phyloP scores from a whole-genome alignment of 2,329 filamentous ascomycete genomes.

The Sporothrix variecibatus region DNA sequence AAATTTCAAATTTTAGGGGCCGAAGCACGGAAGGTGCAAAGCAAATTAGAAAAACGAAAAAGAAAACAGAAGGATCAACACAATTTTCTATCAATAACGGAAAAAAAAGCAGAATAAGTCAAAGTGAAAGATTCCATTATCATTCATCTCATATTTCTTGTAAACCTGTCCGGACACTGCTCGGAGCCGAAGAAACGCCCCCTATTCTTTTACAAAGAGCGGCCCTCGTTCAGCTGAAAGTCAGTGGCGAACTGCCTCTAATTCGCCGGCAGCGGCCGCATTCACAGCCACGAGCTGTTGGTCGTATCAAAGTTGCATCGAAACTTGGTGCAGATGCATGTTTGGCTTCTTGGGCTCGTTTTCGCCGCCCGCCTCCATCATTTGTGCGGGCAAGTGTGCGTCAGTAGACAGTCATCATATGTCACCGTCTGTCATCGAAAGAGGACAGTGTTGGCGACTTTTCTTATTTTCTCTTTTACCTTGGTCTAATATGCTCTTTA shows the following conservation, averaged over 20 bases:
- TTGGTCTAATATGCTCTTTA: too few relatives aligned
- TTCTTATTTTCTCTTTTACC: background rate
- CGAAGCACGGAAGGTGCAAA: background rate
- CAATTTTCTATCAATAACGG: background rate
- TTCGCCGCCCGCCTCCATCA: background rate
- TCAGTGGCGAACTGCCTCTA: slow-evolving; percentile 5
- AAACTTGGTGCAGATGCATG: background rate
- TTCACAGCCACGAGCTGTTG: background rate
- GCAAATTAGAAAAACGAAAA: too few relatives aligned
- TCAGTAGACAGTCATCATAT: background rate
- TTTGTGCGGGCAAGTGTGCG: background rate
- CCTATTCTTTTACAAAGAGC: background rate
- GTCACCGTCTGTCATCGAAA: background rate
- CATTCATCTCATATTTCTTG: background rate
- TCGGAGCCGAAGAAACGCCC: background rate
- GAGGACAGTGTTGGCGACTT: background rate
- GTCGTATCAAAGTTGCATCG: background rate
- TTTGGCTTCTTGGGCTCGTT: background rate
- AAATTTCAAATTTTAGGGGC: background rate
- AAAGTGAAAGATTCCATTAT: too few relatives aligned
- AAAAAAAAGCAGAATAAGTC: background rate
- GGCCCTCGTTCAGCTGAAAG: slow-evolving; percentile 5
- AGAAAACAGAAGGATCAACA: background rate
- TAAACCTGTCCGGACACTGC: background rate
- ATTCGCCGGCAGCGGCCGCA: background rate